Evolutionary conservation across 345 rosid genomes (phyloP), one percentile per base, ranked within the genome.

Genomic region (Erodium maritimum): DNA sequence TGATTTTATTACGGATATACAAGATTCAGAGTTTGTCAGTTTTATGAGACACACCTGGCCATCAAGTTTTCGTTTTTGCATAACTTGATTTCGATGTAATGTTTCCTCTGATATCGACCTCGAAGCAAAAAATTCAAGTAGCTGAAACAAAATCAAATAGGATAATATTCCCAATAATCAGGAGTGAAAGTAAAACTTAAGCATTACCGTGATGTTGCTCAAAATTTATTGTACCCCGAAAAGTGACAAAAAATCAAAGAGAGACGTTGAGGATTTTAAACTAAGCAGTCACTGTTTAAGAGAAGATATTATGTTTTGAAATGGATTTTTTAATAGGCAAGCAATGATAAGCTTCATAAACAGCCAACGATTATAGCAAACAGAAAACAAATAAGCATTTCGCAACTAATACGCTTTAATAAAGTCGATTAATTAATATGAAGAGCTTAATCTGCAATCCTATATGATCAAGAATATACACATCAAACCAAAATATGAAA

Each of bases 21-120:
- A 42, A 42, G 48, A 7, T 7, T 42, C 11, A 42, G 48, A 42
- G 48, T 12, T 42, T 42, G 11, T 42, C 14, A 7, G 2, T 7
- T 7, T 14, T 42, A 14, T 42, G 48, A 7, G 48, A 7, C 37
- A 11, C 67, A 87, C 95, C 95, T 87, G 81, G 60, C 71, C 55
- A 24, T 70, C 84, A 42, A 14, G 12, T 23, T 22, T 23, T 59
- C 65, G 59, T 75, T 75, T 93, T 71, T 89, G 96, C 99, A 93
- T 84, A 62, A 91, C 84, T 24, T 69, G 70, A 69, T 91, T 91
- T 79, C 95, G 84, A 69, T 60, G 57, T 57, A 88, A 71, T 0
- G 96, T 86, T 74, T 82, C 73, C 29, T 65, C 59, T 24, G 87
- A 80, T 77, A 91, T 88, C 70, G 73, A 60, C 69, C 96, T 75